Evolutionary conservation across 2,329 filamentous ascomycete species (phyloP), one percentile per base, ranked within the genome.

Genomic region (Trichoderma citrinoviride): DNA sequence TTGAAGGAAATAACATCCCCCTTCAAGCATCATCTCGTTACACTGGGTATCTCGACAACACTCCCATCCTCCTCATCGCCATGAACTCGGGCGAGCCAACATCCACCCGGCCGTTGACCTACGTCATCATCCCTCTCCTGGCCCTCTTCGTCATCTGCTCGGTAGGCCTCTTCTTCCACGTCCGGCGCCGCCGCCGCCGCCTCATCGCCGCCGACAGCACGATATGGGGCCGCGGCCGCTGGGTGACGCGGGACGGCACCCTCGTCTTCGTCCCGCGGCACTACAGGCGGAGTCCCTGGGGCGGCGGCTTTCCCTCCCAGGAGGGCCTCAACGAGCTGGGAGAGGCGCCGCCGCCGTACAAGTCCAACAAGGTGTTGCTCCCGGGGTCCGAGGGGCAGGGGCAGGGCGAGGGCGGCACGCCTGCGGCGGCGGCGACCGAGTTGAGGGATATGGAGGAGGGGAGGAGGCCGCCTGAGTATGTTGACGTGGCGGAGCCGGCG

Each of bases 301-400:
- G 60, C 44, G 68, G n/a, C n/a, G 67, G 3, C 63, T 69, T 69
- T 7, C 68, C 67, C 44, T 70, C 72, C 3, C 62, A 82, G 52
- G 87, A 90, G 68, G 87, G 87, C 0, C 74, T 89, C 64, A 82
- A 90, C 71, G 87, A 89, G 76, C 74, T 82, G 49, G 87, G 87
- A 29, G 86, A 89, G 73, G 85, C 87, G 10, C 87, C 87, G 56
- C 87, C 87, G 54, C 85, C 87, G 0, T 90, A 90, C 72, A 78
- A 77, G 46, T 70, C 71, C 7, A 76, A 76, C 7, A 76, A 76
- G 69, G 73, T 75, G 67, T 5, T 29, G 3, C 10, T 29, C 29
- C 61, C 67, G 19, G 61, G 71, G 73, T 67, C 67, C 72, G 43
- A 65, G 65, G 17, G n/a, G n/a, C n/a, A n/a, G n/a, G n/a, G n/a